A percentile compares a stretch with the other conserved stretches of the same genome.
Evolutionary conservation across 805 yeast species (phyloP).

Genomic region (Blastobotrys muscicola): DNA sequence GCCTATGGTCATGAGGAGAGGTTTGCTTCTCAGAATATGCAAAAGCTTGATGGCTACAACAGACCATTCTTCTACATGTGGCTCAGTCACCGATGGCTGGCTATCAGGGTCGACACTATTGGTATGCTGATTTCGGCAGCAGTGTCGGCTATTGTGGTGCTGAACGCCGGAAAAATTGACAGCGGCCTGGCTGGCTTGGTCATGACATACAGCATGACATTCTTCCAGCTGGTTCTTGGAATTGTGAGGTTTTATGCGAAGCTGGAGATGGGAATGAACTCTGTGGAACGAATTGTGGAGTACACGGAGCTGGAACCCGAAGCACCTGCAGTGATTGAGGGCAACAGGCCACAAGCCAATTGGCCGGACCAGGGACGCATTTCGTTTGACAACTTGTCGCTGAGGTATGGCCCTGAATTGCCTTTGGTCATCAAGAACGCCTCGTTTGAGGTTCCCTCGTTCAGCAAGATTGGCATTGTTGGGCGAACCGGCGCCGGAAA

Average conservation of each 20-base stretch:
- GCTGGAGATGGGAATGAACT: conserved; percentile 91
- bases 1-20: conserved; percentile 89
- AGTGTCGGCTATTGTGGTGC: conserved; percentile 67
- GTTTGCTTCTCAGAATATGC: conserved; percentile 70
- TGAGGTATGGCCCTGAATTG: conserved; percentile 76
- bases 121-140: conserved; percentile 74
- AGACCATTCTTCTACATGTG: conserved; percentile 88
- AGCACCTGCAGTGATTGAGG: conserved; percentile 41
- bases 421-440: conserved; percentile 84
- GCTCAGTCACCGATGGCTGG: conserved; percentile 91
- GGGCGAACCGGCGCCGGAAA: conserved; percentile 99
- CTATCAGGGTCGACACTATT: conserved; percentile 70
- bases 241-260: conserved; percentile 79
- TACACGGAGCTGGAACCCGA: conserved; percentile 72
- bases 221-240: conserved; percentile 84
- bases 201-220: conserved; percentile 78
- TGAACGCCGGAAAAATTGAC: conserved; percentile 56
- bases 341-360: conserved; percentile 45
- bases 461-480: conserved; percentile 81
- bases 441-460: conserved; percentile 67
- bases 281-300: conserved; percentile 92
- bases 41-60: conserved; percentile 72
- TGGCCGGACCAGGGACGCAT: conserved; percentile 86
- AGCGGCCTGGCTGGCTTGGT: conserved; percentile 95
- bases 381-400: conserved; percentile 61